Base-by-base conservation (phyloP, 2,329 filamentous ascomycete species). In the Epichloe festucae region DNA sequence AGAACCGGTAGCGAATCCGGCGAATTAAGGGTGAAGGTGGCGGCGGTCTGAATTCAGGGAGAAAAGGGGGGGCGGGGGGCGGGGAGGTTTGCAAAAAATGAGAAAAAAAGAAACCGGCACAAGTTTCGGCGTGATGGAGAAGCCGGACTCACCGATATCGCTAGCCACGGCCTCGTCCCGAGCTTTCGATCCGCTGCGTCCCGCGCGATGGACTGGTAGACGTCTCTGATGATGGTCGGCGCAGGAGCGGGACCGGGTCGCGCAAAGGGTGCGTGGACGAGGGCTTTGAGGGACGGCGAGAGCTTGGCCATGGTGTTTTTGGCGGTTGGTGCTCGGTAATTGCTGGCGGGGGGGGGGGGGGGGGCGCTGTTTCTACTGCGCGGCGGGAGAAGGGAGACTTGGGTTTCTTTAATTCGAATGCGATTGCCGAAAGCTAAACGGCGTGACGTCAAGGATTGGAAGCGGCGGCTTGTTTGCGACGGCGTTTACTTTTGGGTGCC, bases 21-120 rank as follows among this genome's bases (percentile, higher is more conserved):
- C 2, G 87, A 89, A 71, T 94, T 93, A 73, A 93, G 81, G 1
- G 88, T 93, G 70, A 91, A 87, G 2, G 87, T 89, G 17, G 87
- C 83, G 35, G 87, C 88, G 1, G 87, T 85, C 82, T 88, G 14
- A 4, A 3, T 21, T 21, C 19, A 3, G 19, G 19, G 19, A 21
- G 19, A 3, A 2, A 7, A 2, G 12, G 12, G 49, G 2, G 17
- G 8, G 21, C 1, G 4, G 12, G 50, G n/a, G n/a, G n/a, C n/a
- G n/a, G n/a, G 2, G 17, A 8, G 4, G 38, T 27, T n/a, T 8
- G 3, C 38, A 39, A 39, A 39, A 27, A 39, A 3, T 15, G 12
- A 38, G 35, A 38, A 46, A 17, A 14, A 17, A 44, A 23, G 11
- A 23, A 23, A 23, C 15, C 31, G 31, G 8, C 31, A 31, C 31